Base-by-base conservation (phyloP, 1,284 basidiomycete genomes). In the Pascua guehoae region DNA sequence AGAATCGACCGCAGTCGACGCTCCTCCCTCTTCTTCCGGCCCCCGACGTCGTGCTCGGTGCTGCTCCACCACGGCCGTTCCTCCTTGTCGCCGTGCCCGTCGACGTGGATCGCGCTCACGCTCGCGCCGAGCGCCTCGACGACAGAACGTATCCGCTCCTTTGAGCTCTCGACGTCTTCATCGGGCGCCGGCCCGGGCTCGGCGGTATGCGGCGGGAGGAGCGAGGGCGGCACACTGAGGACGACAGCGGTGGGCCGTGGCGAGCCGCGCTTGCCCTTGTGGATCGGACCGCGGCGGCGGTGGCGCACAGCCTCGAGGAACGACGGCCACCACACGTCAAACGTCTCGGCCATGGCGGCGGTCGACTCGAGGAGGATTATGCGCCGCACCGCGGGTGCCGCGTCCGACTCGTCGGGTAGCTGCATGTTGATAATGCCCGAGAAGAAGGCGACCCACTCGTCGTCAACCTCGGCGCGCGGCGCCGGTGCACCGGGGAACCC, bases 301-400 rank as follows among this genome's bases (percentile, higher is more conserved):
- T 85, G 80, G 49, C 86, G 84, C 9, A 92, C 87, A 9, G 89
- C 86, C 43, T 84, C 81, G 11, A 91, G 80, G 14, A 94, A 80
- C 38, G 86, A 81, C 4, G 88, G 85, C 70, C 88, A 93, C 90
- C 91, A 92, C 1, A 81, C 77, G 2, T 85, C 80, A 9, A 88
- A 85, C 7, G 87, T 85, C 5, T 85, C 75, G 0, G 88, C 84
- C 54, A 94, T 83, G 0, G 85, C 87, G 7, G 85, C 81, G 61
- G 88, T 88, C 68, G 91, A 88, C 55, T 89, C 86, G 52, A 94
- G 80, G 65, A 91, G 89, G 50, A 94, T 81, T 10, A 94, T 82
- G n/a, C 90, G 85, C 10, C 61, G 60, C 9, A 38, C 3, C 10
- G 57, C 57, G 12, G 61, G 42, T 40, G 56, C 48, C 3, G 42